Evolutionary conservation across 306 rosid species (phyloP).

Genomic region (Ochetophila trinervis): DNA sequence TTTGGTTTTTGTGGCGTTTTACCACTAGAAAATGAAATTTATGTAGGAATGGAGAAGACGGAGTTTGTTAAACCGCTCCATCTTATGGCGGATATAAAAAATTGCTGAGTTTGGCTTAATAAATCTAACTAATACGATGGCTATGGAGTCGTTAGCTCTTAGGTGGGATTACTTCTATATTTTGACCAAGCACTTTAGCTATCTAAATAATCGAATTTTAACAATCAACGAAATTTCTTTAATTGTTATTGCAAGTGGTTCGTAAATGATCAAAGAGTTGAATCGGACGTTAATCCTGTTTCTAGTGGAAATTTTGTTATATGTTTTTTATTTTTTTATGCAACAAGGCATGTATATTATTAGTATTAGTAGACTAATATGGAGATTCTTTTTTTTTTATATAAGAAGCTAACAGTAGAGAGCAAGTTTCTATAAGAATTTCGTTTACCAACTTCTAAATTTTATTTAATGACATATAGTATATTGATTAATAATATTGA

Average conservation of each 20-base stretch:
- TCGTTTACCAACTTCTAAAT: too few species aligned
- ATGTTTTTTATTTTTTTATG: too few species aligned
- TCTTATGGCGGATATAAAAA: conserved; percentile 31
- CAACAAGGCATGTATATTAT: too few species aligned
- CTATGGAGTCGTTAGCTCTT: conserved; percentile 37
- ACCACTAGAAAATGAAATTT: neutral
- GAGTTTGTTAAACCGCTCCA: conserved; percentile 83
- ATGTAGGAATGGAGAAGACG: conserved; percentile 8
- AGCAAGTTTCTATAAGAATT: too few species aligned
- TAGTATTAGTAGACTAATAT: too few species aligned
- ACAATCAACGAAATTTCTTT: neutral
- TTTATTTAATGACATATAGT: too few species aligned
- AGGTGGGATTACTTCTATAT: conserved; percentile 25
- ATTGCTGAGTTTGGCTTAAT: conserved; percentile 29
- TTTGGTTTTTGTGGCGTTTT: conserved; percentile 1
- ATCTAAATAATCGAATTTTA: neutral
- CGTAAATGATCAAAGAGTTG: neutral
- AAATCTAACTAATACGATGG: neutral
- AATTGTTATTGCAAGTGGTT: neutral
- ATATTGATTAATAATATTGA: too few species aligned
- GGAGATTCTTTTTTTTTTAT: too few species aligned
- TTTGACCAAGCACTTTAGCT: conserved; percentile 15
- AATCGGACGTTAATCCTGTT: neutral
- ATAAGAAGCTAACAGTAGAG: too few species aligned
- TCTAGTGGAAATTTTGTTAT: too few species aligned